Evolutionary conservation across 768 basidiomycete species (phyloP).

Genomic region (Cystofilobasidium ferigula): DNA sequence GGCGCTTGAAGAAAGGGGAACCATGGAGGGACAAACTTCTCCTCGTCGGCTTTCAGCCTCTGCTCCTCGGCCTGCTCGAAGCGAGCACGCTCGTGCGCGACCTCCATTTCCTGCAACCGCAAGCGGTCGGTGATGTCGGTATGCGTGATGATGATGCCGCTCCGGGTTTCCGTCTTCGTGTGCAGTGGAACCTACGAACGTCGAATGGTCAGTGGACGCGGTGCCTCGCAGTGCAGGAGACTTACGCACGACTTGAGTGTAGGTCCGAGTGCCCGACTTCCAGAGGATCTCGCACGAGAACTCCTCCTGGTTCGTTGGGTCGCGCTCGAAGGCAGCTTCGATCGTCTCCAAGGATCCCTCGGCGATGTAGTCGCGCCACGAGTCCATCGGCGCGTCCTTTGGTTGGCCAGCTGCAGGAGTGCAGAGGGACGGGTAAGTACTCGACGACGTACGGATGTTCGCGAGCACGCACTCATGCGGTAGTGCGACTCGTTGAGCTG

Average conservation of each 20-base stretch:
- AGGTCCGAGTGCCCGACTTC: not conserved
- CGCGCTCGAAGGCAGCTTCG: not conserved
- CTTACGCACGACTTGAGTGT: not conserved
- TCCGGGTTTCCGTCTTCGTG: not conserved
- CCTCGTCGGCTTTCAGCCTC: constrained; percentile 32
- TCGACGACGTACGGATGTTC: not conserved
- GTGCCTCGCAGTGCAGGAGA: too few species aligned
- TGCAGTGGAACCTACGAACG: not conserved
- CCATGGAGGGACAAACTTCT: not conserved
- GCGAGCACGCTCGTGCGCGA: not conserved
- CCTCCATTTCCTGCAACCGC: not conserved
- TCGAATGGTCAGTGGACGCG: not conserved
- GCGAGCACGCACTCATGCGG: constrained; percentile 1
- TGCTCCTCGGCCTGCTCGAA: constrained; percentile 32
- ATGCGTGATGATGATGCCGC: not conserved
- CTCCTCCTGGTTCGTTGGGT: not conserved
- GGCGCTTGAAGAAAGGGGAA: too few species aligned
- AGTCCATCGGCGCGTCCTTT: not conserved
- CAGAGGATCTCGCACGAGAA: not conserved
- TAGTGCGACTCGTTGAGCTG: not conserved
- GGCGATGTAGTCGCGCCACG: not conserved
- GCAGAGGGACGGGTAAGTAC: not conserved
- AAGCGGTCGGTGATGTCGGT: not conserved
- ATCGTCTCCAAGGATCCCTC: not conserved
- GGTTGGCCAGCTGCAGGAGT: not conserved